Evolutionary conservation across 1,284 basidiomycete species (phyloP).

Genomic region (Neolentinus lepideus): DNA sequence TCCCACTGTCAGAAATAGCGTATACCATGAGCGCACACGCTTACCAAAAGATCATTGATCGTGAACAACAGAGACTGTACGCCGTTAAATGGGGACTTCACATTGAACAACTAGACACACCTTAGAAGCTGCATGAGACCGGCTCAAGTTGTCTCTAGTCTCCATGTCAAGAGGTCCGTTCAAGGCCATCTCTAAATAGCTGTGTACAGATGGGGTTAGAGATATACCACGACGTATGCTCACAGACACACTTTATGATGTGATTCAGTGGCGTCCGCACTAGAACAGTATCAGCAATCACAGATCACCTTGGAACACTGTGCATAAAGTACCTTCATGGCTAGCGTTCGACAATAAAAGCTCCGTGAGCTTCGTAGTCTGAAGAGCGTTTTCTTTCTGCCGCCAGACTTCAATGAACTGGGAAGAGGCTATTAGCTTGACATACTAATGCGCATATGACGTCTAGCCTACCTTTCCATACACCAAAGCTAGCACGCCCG

Average conservation of each 20-base stretch:
- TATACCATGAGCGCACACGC: constrained; percentile 10
- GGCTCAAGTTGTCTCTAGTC: constrained; percentile 73
- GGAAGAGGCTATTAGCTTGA: background rate
- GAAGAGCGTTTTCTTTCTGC: constrained; percentile 76
- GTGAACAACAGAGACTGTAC: constrained; percentile 64
- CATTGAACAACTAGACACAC: constrained; percentile 22
- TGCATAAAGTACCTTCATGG: constrained; percentile 63
- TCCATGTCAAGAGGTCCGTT: constrained; percentile 75
- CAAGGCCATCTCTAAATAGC: constrained; percentile 82
- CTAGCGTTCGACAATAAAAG: constrained; percentile 83
- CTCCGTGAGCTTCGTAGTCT: constrained; percentile 74
- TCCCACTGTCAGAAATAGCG: background rate
- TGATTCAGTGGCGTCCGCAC: constrained; percentile 73
- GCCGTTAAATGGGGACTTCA: constrained; percentile 2
- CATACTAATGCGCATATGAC: background rate
- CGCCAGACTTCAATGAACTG: constrained; percentile 88
- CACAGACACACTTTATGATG: constrained; percentile 53
- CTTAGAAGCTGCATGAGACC: constrained; percentile 80
- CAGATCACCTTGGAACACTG: constrained; percentile 6
- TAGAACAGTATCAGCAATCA: constrained; percentile 16
- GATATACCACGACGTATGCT: background rate
- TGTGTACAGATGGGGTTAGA: constrained; percentile 19
- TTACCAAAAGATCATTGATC: constrained; percentile 78
- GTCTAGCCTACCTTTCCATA: constrained; percentile 55
- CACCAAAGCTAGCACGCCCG: constrained; percentile 78